Conservation (phyloP, 495 filamentous ascomycete species). For the Rusavskia elegans region DNA sequence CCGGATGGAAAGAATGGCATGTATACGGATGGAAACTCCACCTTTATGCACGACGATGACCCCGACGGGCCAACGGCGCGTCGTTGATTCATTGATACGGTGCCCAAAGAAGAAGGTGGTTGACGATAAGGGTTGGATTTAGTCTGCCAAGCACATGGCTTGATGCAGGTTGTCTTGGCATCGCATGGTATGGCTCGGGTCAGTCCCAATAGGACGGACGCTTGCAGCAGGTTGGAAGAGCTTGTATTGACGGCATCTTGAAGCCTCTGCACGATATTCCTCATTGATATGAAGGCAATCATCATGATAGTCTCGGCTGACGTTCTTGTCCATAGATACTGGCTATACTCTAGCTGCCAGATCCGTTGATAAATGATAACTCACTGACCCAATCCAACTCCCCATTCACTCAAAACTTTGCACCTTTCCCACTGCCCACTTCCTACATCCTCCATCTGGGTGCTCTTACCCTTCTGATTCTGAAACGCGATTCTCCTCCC, state of each 20-base stretch:
- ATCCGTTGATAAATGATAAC: too few species aligned
- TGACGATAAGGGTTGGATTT: background rate
- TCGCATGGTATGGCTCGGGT: background rate
- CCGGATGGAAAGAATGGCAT: too few species aligned
- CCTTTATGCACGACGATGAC: too few species aligned
- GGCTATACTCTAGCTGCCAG: too few species aligned
- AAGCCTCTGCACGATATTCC: too few species aligned
- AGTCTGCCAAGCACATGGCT: background rate
- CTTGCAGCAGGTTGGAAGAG: background rate
- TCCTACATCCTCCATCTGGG: background rate
- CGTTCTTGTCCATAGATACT: too few species aligned
- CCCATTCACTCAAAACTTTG: background rate
- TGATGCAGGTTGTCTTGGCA: background rate
- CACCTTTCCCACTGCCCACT: conserved; percentile 1
- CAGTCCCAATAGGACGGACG: background rate
- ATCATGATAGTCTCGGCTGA: too few species aligned
- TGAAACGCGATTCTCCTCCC: background rate
- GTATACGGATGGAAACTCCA: too few species aligned
- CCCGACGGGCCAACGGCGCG: too few species aligned
- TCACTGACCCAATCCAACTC: background rate
- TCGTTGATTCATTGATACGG: background rate
- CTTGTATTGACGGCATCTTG: background rate
- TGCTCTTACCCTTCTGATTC: background rate
- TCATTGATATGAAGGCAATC: background rate
- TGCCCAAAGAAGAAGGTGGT: conserved; percentile 5